Conservation (phyloP, 2,329 filamentous ascomycete genomes). For the Bimuria novae-zelandiae region DNA sequence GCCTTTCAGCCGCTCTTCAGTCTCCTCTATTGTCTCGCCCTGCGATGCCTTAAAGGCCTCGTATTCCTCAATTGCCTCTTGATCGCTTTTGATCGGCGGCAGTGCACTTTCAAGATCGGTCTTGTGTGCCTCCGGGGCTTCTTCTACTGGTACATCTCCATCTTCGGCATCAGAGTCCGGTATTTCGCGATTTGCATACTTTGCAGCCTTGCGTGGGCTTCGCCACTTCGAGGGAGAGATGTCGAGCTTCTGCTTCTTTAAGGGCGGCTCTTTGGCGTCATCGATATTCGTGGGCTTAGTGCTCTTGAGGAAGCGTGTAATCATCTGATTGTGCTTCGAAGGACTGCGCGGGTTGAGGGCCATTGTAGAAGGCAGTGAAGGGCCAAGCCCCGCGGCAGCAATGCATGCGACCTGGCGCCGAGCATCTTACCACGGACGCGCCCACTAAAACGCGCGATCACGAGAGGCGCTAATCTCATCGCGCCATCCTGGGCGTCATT, state of each 20-base stretch:
- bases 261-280: slow-evolving; percentile 44
- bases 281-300: slow-evolving; percentile 52
- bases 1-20: slow-evolving; percentile 59
- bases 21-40: slow-evolving; percentile 41
- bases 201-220: slow-evolving; percentile 25
- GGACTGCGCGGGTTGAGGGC: slow-evolving; percentile 47
- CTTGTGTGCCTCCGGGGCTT: slow-evolving; percentile 43
- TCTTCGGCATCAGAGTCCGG: slow-evolving; percentile 48
- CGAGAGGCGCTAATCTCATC: not conserved
- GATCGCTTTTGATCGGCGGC: slow-evolving; percentile 66
- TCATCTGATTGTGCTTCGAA: slow-evolving; percentile 55
- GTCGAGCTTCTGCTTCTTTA: slow-evolving; percentile 50
- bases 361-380: slow-evolving; percentile 28
- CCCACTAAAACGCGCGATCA: not conserved
- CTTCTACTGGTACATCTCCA: slow-evolving; percentile 38
- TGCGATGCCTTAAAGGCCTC: slow-evolving; percentile 69
- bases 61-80: slow-evolving; percentile 78
- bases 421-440: not conserved
- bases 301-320: slow-evolving; percentile 49
- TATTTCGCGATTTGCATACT: slow-evolving; percentile 36
- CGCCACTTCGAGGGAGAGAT: slow-evolving; percentile 23
- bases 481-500: not conserved
- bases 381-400: not conserved
- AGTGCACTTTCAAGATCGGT: slow-evolving; percentile 75
- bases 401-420: not conserved